phyloP scores from a whole-genome alignment of 2,329 filamentous ascomycete species.

The Sarocladium strictum region DNA sequence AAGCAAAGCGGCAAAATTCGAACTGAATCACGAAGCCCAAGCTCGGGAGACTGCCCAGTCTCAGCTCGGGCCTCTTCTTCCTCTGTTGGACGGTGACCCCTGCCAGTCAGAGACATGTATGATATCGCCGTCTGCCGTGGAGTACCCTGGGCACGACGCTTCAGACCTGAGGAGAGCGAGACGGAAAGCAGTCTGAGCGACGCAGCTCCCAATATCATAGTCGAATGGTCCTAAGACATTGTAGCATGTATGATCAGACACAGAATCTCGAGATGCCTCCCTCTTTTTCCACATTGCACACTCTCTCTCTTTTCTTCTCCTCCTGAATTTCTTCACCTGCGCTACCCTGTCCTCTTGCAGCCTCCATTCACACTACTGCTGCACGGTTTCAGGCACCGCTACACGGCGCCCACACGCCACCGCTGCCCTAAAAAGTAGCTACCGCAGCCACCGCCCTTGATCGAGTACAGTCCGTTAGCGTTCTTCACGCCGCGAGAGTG shows the following conservation, averaged over 20 bases:
- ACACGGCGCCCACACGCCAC: not conserved
- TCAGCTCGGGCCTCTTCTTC: not conserved
- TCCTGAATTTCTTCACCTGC: not conserved
- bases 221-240: not conserved
- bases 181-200: not conserved
- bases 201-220: not conserved
- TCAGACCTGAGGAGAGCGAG: not conserved
- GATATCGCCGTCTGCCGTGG: not conserved
- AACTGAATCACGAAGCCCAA: not conserved
- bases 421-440: not conserved
- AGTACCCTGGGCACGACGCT: not conserved
- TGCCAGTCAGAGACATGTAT: not conserved
- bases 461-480: not conserved
- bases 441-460: not conserved
- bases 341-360: slow-evolving; percentile 2
- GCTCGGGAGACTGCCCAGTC: too few species aligned
- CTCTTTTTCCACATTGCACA: too few species aligned
- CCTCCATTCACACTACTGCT: not conserved
- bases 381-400: slow-evolving; percentile 8
- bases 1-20: not conserved
- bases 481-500: not conserved
- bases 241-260: not conserved
- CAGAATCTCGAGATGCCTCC: too few species aligned
- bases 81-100: not conserved
- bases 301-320: not conserved